Base-by-base conservation (phyloP, 805 yeast species). In the Saccharomycopsis capsularis region DNA sequence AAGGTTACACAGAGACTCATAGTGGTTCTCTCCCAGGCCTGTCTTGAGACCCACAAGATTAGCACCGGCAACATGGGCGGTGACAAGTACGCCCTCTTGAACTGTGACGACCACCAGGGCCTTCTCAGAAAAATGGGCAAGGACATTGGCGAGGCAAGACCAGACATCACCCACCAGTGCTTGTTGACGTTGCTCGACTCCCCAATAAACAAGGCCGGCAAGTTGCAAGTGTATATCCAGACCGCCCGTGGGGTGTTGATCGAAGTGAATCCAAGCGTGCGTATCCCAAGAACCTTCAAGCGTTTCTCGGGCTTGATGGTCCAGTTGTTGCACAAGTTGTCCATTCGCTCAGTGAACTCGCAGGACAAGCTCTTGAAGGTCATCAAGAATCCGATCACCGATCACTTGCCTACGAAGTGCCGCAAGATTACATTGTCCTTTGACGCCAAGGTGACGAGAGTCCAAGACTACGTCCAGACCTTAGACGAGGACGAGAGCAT, bases 121-220 rank as follows among this genome's bases (percentile, higher is more conserved):
- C 72, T 91, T 46, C 71, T 93, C 60, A 84, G 91, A 65, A 91
- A 89, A 64, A 88, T 91, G 95, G 95, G 95, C 46, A 79, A 98
- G 63, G 98, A 93, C 63, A 91, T 93, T 55, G 87, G 95, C 43
- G 99, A 93, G 63, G 98, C 97, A 5, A 81, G 99, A 66, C 99
- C 99, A n/a, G 99, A 93, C 66, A 93, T 93, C 60, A 93, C 99
- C 40, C 99, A 93, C 64, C 99, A 91, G 68, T 93, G 99, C 73
- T 77, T 93, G 38, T 74, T 93, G 66, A 91, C 99, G 3, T 73
- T 93, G 56, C 73, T 93, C 59, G 99, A 93, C 66, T 87, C 96
- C n/a, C 99, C 99, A 39, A 85, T 93, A 60, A 93, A 93, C 71
- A 93, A 93, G 68, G 98, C 97, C 4, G 99, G 99, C 6, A 87